Evolutionary conservation across 345 rosid species (phyloP).

Genomic region (Melaleuca alternifolia): DNA sequence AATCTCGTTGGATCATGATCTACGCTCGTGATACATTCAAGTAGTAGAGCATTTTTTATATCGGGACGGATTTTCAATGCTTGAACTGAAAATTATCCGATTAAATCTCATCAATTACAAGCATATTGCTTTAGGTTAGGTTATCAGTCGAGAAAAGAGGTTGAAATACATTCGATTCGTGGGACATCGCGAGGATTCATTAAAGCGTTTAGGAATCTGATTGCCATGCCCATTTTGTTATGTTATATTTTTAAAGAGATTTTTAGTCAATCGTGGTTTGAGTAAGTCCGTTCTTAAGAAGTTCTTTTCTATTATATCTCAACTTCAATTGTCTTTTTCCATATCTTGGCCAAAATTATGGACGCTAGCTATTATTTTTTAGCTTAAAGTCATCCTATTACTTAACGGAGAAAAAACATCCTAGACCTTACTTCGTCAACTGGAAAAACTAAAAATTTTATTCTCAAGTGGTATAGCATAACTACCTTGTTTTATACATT

Average conservation of each 20-base stretch:
- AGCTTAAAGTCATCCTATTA: not conserved
- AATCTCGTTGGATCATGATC: not conserved
- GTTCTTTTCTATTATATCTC: not conserved
- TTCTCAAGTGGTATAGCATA: not conserved
- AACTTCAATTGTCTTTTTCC: not conserved
- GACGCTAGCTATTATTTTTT: not conserved
- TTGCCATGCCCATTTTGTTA: not conserved
- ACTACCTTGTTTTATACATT: not conserved
- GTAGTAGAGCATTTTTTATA: not conserved
- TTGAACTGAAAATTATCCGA: not conserved
- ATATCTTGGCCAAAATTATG: not conserved
- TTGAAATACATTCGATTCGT: not conserved
- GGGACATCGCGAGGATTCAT: not conserved
- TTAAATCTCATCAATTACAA: not conserved
- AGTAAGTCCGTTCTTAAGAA: not conserved
- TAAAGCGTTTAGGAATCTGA: not conserved
- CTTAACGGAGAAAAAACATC: not conserved
- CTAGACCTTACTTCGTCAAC: not conserved
- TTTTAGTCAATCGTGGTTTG: not conserved
- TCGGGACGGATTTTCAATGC: not conserved
- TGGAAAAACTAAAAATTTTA: not conserved
- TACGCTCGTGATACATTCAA: not conserved
- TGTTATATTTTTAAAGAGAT: not conserved
- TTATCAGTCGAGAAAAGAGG: not conserved
- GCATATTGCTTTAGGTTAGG: not conserved